Evolutionary conservation across 2,329 filamentous ascomycete genomes (phyloP).

Genomic region (Aspergillus niger): DNA sequence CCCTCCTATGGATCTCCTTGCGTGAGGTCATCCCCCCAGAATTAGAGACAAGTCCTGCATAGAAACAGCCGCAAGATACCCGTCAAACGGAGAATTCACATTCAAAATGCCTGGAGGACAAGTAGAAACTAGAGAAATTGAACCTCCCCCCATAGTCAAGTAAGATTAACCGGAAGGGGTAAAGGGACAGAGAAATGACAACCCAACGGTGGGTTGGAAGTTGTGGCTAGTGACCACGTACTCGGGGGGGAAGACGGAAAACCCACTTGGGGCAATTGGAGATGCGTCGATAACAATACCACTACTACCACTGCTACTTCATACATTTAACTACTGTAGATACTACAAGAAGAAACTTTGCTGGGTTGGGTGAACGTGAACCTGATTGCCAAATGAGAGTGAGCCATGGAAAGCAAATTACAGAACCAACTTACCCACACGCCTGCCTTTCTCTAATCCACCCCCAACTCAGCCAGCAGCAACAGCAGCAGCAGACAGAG

Average conservation of each 20-base stretch:
- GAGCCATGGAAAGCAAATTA: neutral
- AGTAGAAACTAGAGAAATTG: too few species aligned
- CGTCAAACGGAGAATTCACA: neutral
- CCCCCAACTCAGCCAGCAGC: conserved; percentile 1
- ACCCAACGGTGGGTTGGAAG: conserved; percentile 8
- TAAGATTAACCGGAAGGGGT: neutral
- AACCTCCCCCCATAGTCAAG: neutral
- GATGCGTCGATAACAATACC: neutral
- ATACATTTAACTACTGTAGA: neutral
- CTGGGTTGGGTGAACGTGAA: neutral
- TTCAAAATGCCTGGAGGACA: too few species aligned
- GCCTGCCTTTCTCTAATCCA: neutral
- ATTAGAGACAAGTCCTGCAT: neutral
- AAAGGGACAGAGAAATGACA: neutral
- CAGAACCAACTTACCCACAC: neutral
- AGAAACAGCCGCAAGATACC: neutral
- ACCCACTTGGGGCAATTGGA: conserved; percentile 1
- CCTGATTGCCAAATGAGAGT: conserved; percentile 3
- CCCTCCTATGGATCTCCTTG: conserved; percentile 13
- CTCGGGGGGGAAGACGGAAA: neutral
- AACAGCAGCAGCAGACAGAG: neutral
- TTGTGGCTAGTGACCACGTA: conserved; percentile 21
- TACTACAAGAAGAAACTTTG: neutral
- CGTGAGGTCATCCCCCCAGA: conserved; percentile 1
- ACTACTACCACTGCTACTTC: too few species aligned